Evolutionary conservation across 2,329 filamentous ascomycete genomes (phyloP).

Genomic region (Scorias spongiosa): DNA sequence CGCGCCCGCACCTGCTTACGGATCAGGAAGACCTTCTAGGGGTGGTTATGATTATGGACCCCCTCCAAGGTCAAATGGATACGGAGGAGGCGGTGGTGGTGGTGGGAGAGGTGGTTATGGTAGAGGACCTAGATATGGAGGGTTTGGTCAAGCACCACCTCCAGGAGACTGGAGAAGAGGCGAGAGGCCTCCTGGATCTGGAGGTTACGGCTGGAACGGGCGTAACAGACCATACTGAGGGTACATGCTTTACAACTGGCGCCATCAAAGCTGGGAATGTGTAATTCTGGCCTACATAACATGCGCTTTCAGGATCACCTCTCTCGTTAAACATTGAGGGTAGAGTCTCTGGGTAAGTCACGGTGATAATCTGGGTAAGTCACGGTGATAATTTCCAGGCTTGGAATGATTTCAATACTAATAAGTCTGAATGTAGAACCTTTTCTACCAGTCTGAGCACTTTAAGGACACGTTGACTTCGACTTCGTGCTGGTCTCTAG

Average conservation of each 20-base stretch:
- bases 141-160: conserved; percentile 15
- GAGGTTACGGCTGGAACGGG: conserved; percentile 10
- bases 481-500: background rate
- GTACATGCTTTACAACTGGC: too few species aligned
- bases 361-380: too few species aligned
- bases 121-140: conserved; percentile 4
- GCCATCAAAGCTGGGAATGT: too few species aligned
- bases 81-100: conserved; percentile 6
- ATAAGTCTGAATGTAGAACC: too few species aligned
- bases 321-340: too few species aligned
- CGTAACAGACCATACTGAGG: conserved; percentile 13
- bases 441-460: too few species aligned
- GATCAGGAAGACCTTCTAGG: conserved; percentile 17
- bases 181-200: conserved; percentile 20
- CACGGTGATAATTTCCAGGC: too few species aligned
- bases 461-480: too few species aligned
- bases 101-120: conserved; percentile 12
- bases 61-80: conserved; percentile 10
- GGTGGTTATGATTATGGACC: conserved; percentile 18
- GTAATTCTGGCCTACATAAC: too few species aligned
- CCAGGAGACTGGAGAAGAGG: conserved; percentile 24
- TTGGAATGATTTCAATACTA: too few species aligned
- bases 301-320: too few species aligned
- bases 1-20: conserved; percentile 42
- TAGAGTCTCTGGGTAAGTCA: too few species aligned